These are phyloP conservation scores for Plantago lanceolata DNA, from an alignment of 305 asterid genomes.

Conservation along the genomic window DNA sequence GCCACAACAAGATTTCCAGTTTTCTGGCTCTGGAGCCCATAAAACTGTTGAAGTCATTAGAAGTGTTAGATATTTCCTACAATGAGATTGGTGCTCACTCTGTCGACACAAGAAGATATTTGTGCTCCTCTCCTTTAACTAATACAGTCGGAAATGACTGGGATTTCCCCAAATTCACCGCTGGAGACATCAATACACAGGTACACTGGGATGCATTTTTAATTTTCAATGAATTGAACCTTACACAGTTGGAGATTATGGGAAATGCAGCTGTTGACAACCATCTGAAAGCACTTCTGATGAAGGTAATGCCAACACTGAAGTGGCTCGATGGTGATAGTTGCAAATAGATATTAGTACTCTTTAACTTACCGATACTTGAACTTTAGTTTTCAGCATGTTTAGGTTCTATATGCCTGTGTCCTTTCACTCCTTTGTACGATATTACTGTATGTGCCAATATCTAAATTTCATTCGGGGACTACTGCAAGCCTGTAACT, in stretches of 20 bases:
- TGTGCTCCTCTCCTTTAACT: conserved; percentile 73
- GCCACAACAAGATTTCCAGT: conserved; percentile 61
- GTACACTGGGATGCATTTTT: conserved; percentile 61
- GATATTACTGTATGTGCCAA: background rate
- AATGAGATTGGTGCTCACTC: conserved; percentile 88
- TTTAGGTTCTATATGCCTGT: background rate
- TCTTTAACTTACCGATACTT: background rate
- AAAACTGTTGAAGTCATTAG: conserved; percentile 49
- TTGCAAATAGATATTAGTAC: conserved; percentile 23
- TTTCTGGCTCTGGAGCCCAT: conserved; percentile 74
- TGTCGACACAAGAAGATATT: conserved; percentile 68
- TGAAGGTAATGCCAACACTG: conserved; percentile 55
- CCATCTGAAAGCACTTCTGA: conserved; percentile 42
- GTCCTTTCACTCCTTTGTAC: background rate
- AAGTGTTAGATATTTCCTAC: conserved; percentile 62
- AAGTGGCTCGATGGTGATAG: conserved; percentile 76
- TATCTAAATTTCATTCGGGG: no score
- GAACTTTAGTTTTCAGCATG: background rate
- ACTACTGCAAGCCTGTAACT: no score
- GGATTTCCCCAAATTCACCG: conserved; percentile 30
- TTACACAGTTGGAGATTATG: conserved; percentile 59
- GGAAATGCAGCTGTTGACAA: conserved; percentile 58
- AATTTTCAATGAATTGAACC: conserved; percentile 54
- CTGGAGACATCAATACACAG: conserved; percentile 27
- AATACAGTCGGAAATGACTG: conserved; percentile 46